These are phyloP conservation scores for Deuterostichococcus epilithicus DNA, from an alignment of 139 green algal genomes.

Conservation along the genomic window DNA sequence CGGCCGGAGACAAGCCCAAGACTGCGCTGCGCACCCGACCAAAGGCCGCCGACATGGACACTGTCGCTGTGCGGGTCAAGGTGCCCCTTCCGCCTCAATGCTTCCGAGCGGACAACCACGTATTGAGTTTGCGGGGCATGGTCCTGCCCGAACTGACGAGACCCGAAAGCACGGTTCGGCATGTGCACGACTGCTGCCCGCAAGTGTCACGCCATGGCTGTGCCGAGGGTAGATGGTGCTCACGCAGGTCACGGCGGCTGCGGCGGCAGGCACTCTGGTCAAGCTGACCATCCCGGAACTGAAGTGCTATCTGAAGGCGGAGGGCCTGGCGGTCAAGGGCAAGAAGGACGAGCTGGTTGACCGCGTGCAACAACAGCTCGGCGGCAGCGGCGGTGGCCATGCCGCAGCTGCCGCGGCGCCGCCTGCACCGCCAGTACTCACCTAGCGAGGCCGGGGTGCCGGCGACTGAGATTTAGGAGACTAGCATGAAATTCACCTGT, in stretches of 20 bases:
- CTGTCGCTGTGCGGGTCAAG: constrained; percentile 20
- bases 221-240: constrained; percentile 13
- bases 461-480: no score
- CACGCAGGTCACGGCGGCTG: constrained; percentile 7
- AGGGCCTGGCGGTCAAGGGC: constrained; percentile 49
- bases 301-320: constrained; percentile 43
- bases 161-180: not conserved
- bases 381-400: not conserved
- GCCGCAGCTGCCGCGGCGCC: no score
- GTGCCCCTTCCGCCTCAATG: not conserved
- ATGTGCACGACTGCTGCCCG: not conserved
- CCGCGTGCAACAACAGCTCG: constrained; percentile 30
- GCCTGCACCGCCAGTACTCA: no score
- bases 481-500: no score
- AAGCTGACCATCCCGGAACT: constrained; percentile 55
- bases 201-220: not conserved
- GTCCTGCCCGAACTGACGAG: not conserved
- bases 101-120: not conserved
- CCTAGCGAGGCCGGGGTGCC: no score
- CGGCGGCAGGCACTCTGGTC: constrained; percentile 23
- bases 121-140: not conserved
- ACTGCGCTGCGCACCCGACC: constrained; percentile 8
- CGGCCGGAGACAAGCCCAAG: not conserved
- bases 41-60: constrained; percentile 29
- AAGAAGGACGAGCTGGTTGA: constrained; percentile 64